Base-by-base conservation (phyloP, 2,329 filamentous ascomycete species). In the Talaromyces sp. region DNA sequence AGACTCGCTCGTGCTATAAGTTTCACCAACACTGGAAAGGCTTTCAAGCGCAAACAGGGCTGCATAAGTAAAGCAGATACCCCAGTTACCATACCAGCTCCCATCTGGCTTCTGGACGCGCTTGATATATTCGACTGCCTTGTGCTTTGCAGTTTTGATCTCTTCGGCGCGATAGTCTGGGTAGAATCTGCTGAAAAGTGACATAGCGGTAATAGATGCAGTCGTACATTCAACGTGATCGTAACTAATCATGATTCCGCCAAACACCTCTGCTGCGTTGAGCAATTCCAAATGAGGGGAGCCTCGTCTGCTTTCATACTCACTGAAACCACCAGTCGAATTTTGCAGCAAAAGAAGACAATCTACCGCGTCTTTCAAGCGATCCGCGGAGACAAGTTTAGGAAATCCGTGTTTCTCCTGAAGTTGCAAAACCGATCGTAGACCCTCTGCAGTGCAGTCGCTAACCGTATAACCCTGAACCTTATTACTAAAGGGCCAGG, bases 191-290 rank as follows among this genome's bases (percentile, higher is more conserved):
- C 87, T 86, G 82, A 98, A 98, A 1, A 94, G 83, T 4, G 89
- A 90, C 22, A 99, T 83, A 0, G 91, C 93, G 1, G 92, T 97
- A 3, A 99, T 91, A 34, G 93, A 92, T 0, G 95, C 93, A 2
- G 95, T 98, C 0, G 95, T 99, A 81, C 95, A 99, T 78, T 99
- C 95, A 0, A 94, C 93, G 74, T 99, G 98, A 76, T 97, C 92
- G 76, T 99, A 99, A 75, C 98, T 94, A 63, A 99, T 90, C 95
- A 99, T 99, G 80, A 99, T 99, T 22, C 89, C 86, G 15, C 92
- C 93, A 77, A 99, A 99, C 0, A 99, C 93, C 76, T 99, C 95
- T 1, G 95, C 95, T 0, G 94, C 94, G 73, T 99, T 99, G 51
- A 99, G 85, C 76, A 89, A 84, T 77, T 99, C 95, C 70, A 98